Percentiles rank a stretch among this genome's conserved stretches.
Evolutionary conservation across 164 flowering plant genomes (phyloP).

Genomic region (Vitis rupestris): DNA sequence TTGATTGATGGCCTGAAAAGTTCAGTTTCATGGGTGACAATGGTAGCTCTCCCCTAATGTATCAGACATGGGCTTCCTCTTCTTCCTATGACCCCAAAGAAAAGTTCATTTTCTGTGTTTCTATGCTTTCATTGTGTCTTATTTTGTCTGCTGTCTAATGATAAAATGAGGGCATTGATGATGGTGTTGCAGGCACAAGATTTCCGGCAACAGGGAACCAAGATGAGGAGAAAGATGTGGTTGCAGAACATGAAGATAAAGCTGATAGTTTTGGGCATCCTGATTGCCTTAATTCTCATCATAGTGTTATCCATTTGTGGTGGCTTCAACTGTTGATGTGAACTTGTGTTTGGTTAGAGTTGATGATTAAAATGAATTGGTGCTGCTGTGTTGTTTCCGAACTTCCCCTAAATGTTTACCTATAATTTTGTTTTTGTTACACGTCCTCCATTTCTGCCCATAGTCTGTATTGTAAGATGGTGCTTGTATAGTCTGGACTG

Average conservation of each 20-base stretch:
- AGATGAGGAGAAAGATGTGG: conserved; percentile 91
- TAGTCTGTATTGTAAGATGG: conserved; percentile 6
- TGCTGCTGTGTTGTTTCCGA: background rate
- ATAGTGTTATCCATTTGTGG: conserved; percentile 67
- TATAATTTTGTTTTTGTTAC: background rate
- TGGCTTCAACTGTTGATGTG: conserved; percentile 54
- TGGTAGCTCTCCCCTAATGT: too few species aligned
- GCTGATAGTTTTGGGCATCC: conserved; percentile 70
- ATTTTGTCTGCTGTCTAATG: background rate
- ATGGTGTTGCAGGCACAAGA: conserved; percentile 73
- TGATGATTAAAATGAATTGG: background rate
- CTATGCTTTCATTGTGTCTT: background rate
- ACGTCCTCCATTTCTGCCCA: background rate
- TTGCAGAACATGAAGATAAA: conserved; percentile 89
- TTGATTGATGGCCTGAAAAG: too few species aligned
- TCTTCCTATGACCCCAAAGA: too few species aligned
- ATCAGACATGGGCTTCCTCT: too few species aligned
- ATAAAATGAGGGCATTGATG: background rate
- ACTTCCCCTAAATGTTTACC: background rate
- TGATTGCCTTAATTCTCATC: conserved; percentile 75
- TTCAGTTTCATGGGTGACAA: too few species aligned
- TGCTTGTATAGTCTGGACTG: conserved; percentile 27
- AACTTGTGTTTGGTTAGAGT: background rate
- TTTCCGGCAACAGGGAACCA: conserved; percentile 72
- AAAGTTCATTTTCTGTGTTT: too few species aligned